Base-by-base conservation (phyloP, 129 eudicot species). In the Ambrosia trifida region DNA sequence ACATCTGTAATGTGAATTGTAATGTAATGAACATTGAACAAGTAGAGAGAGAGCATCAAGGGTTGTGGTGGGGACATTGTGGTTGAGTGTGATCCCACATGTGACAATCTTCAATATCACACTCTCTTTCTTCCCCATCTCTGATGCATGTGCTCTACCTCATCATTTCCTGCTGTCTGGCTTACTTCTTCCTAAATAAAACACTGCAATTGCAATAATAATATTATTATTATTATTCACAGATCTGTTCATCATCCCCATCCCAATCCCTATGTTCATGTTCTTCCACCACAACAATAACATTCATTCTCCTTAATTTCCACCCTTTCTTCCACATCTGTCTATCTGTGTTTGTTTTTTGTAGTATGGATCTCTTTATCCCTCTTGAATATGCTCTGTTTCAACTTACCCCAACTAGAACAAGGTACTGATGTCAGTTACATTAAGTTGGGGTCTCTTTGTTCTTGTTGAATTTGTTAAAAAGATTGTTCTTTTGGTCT, bases 321-420 rank as follows among this genome's bases (percentile, higher is more conserved):
- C 38, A 30, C 63, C 38, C 65, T 16, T 43, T 52, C 35, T 77
- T 40, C 54, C 63, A 16, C 60, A 30, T 56, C 72, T 78, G 31
- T 60, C 12, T 53, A 40, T 40, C 44, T 40, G 9, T 24, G 1
- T 24, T 24, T 24, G 28, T 24, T 24, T 24, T 24, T 30, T 69
- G 76, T 52, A 65, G 46, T 2, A 89, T 89, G 96, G 96, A 86
- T 84, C 82, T 88, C 17, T 30, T 69, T 18, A 54, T 86, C 62
- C 75, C 69, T 76, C 93, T 89, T 64, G 93, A 89, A 61, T 89
- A 89, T 76, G 96, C 93, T 73, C 85, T 89, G 82, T 82, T 89
- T 72, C 92, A 89, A 43, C 96, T 89, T 80, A 89, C 96, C 8
- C 96, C 96, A 53, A 86, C 96, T 1, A 89, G 96, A 83, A 89